These are phyloP conservation scores for Amanita exitialis DNA, from an alignment of 768 basidiomycete genomes.

Conservation along the genomic window DNA sequence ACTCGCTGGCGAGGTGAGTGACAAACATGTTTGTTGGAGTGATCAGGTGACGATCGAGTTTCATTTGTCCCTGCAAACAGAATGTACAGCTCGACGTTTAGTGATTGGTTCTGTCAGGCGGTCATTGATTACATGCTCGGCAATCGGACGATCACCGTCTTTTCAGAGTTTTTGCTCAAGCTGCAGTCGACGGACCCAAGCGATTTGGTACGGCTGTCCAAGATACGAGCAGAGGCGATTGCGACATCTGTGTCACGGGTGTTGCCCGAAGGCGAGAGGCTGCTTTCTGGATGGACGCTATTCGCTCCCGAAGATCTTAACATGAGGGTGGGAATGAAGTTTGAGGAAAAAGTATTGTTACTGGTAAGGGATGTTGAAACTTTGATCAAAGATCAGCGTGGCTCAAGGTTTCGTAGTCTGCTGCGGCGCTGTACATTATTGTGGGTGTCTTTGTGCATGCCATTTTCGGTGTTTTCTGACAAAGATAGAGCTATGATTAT, in stretches of 20 bases:
- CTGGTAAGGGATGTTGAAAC: constrained; percentile 44
- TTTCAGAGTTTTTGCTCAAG: constrained; percentile 87
- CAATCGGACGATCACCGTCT: constrained; percentile 76
- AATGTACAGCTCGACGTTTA: constrained; percentile 82
- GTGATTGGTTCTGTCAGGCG: constrained; percentile 96
- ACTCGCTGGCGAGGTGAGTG: constrained; percentile 71
- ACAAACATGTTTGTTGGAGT: too few relatives aligned
- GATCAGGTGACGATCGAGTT: neutral
- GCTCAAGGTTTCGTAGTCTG: constrained; percentile 17
- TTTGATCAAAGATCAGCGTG: neutral
- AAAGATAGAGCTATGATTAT: constrained; percentile 80
- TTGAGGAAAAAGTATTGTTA: constrained; percentile 91
- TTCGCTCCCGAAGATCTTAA: constrained; percentile 77
- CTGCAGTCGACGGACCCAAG: constrained; percentile 88
- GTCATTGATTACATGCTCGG: constrained; percentile 91
- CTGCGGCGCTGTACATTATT: constrained; percentile 64
- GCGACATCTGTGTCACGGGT: constrained; percentile 79
- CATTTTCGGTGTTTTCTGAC: neutral
- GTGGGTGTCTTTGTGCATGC: constrained; percentile 30
- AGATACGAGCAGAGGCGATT: constrained; percentile 87
- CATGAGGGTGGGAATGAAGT: constrained; percentile 60
- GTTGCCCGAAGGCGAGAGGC: constrained; percentile 62
- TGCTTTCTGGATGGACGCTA: constrained; percentile 86
- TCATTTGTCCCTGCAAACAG: constrained; percentile 22
- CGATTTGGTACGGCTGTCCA: constrained; percentile 79